These are phyloP conservation scores for Geotrichum fermentans DNA, from an alignment of 1,139 yeast species.

Conservation along the genomic window DNA sequence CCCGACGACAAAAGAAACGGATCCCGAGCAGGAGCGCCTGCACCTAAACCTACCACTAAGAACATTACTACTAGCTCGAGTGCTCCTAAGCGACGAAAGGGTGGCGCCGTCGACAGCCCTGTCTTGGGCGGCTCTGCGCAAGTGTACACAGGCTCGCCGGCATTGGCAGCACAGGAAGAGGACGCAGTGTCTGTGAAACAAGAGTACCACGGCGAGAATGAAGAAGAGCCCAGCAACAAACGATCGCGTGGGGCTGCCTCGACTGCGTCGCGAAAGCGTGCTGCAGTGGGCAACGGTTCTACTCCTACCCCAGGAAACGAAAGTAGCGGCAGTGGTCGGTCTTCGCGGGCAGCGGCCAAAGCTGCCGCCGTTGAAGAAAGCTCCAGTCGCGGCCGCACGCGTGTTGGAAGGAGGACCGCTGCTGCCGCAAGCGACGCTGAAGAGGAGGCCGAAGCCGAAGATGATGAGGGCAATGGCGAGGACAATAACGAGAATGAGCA, in stretches of 20 bases:
- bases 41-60: neutral
- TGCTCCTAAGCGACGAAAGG: conserved; percentile 17
- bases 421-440: neutral
- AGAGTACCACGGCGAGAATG: conserved; percentile 8
- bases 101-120: conserved; percentile 17
- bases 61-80: neutral
- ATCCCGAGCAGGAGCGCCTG: conserved; percentile 5
- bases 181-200: neutral
- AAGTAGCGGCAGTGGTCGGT: conserved; percentile 11
- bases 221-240: conserved; percentile 5
- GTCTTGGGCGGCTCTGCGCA: neutral
- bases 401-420: conserved; percentile 1
- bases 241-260: conserved; percentile 6
- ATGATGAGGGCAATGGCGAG: conserved; percentile 15
- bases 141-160: neutral
- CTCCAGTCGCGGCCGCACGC: conserved; percentile 3
- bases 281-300: conserved; percentile 12
- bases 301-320: conserved; percentile 9
- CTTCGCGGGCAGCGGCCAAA: conserved; percentile 13
- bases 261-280: conserved; percentile 11
- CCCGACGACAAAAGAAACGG: conserved; percentile 11
- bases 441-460: conserved; percentile 2
- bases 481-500: conserved; percentile 49
- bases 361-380: conserved; percentile 21
- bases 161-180: neutral